These are phyloP conservation scores for Hypoxylon trugodes DNA, from an alignment of 495 filamentous ascomycete species.

Conservation along the genomic window DNA sequence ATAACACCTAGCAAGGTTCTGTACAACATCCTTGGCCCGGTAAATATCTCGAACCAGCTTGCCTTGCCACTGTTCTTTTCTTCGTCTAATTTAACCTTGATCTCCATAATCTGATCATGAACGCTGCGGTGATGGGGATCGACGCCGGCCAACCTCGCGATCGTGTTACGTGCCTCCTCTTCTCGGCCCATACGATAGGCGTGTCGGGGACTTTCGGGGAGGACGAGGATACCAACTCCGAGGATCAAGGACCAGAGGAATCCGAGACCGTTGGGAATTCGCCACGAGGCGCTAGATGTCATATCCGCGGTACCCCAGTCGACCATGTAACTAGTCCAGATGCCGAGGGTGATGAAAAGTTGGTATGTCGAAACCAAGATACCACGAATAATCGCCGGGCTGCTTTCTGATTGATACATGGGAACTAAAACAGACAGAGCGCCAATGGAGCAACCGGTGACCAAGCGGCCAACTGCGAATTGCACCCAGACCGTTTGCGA, in stretches of 20 bases:
- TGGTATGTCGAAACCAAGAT: conserved; percentile 79
- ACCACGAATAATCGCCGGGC: conserved; percentile 71
- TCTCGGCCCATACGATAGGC: conserved; percentile 70
- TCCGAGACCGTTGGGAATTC: conserved; percentile 81
- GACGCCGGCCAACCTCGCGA: conserved; percentile 77
- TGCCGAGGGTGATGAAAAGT: conserved; percentile 87
- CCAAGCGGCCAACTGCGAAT: conserved; percentile 62
- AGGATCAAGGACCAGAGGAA: conserved; percentile 81
- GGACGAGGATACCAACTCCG: conserved; percentile 71
- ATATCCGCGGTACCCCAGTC: conserved; percentile 75
- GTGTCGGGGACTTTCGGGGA: conserved; percentile 77
- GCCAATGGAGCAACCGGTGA: conserved; percentile 76
- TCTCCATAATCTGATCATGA: conserved; percentile 74
- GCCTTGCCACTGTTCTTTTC: conserved; percentile 68
- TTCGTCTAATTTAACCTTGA: conserved; percentile 70
- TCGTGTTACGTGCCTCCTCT: conserved; percentile 72
- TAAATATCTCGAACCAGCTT: conserved; percentile 72
- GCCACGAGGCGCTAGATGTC: conserved; percentile 69
- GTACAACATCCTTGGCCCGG: conserved; percentile 76
- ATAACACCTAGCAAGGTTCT: conserved; percentile 73
- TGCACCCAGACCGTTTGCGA: conserved; percentile 60
- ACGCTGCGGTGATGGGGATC: conserved; percentile 68
- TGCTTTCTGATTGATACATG: conserved; percentile 78
- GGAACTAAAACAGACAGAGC: conserved; percentile 74
- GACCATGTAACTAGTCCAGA: conserved; percentile 82